Base-by-base conservation (phyloP, 345 rosid genomes). In the Barbarea vulgaris region DNA sequence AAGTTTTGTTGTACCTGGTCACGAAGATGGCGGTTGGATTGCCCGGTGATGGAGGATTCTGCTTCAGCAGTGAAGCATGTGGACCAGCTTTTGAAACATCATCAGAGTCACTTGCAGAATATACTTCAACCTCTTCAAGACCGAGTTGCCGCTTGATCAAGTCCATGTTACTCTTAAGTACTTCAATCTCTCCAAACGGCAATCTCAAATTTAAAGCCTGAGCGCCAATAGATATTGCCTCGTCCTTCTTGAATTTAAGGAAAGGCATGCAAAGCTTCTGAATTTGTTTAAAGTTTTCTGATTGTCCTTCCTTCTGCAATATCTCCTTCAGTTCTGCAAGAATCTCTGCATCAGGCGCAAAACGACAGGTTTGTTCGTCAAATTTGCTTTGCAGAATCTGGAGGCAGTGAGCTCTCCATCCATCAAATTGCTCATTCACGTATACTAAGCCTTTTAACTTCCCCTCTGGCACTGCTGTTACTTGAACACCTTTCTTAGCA, bases 321-420 rank as follows among this genome's bases (percentile, higher is more conserved):
- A 85, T 89, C 44, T 85, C 85, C 80, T 36, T 77, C 46, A 95
- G 70, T 12, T 91, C 97, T 21, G 81, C 87, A 68, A 84, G 37
- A 72, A 95, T 85, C 85, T 86, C 97, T 6, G 53, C 75, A 57
- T 94, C 93, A 4, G 96, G 83, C 9, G 88, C 84, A 76, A 94
- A 88, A 6, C 81, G 33, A n/a, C 72, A 46, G 14, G 73, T 82
- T 42, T 79, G 63, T 22, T 67, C 10, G 79, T 89, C 77, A 39
- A 85, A 92, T 61, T 85, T 88, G 78, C 77, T 84, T 82, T 83
- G 83, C 46, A 94, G 89, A 53, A 94, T 87, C 67, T 53, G 51
- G 84, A 94, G 80, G 85, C 97, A 90, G 34, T 86, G 95, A 24
- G 96, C 93, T 77, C 85, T 86, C 99, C 96, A 92, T 22, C 95